These are phyloP conservation scores for Pythium sukuiense DNA, from an alignment of 352 stramenopile genomes.

Conservation along the genomic window DNA sequence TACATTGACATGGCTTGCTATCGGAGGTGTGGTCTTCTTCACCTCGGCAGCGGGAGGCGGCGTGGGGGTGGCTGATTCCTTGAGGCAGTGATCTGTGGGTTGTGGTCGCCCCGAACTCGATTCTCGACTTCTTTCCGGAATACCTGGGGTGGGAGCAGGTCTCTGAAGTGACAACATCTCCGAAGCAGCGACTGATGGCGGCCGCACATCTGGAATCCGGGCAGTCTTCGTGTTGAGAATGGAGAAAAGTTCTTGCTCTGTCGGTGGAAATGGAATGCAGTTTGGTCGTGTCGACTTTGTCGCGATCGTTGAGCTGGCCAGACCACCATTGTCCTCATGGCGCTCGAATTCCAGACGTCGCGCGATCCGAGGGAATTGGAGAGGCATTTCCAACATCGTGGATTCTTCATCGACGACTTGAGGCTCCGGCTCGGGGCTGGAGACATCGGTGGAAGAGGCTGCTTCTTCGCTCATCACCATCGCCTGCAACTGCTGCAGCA, in stretches of 20 bases:
- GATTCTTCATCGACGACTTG: background rate
- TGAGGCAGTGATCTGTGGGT: too few relatives aligned
- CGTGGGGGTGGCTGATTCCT: too few relatives aligned
- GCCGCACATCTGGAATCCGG: too few relatives aligned
- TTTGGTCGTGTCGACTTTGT: constrained; percentile 4
- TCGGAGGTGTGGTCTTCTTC: background rate
- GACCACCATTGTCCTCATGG: background rate
- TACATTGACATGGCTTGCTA: background rate
- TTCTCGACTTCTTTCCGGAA: too few relatives aligned
- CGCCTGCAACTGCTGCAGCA: constrained; percentile 38
- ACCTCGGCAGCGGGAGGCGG: background rate
- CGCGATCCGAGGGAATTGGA: constrained; percentile 35
- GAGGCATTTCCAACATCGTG: constrained; percentile 15
- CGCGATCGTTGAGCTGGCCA: background rate
- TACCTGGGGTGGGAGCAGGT: too few relatives aligned
- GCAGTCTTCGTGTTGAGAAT: background rate
- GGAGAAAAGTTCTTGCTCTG: background rate
- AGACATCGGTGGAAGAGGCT: constrained; percentile 21
- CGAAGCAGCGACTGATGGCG: too few relatives aligned
- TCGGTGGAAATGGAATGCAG: constrained; percentile 34
- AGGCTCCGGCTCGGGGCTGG: constrained; percentile 32
- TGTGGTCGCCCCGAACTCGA: too few relatives aligned
- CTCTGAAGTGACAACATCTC: too few relatives aligned
- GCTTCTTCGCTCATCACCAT: constrained; percentile 30
- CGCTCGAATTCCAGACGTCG: constrained; percentile 53